Evolutionary conservation across 768 basidiomycete genomes (phyloP), one percentile per base, ranked within the genome.

Genomic region (Cyclocybe aegerita): DNA sequence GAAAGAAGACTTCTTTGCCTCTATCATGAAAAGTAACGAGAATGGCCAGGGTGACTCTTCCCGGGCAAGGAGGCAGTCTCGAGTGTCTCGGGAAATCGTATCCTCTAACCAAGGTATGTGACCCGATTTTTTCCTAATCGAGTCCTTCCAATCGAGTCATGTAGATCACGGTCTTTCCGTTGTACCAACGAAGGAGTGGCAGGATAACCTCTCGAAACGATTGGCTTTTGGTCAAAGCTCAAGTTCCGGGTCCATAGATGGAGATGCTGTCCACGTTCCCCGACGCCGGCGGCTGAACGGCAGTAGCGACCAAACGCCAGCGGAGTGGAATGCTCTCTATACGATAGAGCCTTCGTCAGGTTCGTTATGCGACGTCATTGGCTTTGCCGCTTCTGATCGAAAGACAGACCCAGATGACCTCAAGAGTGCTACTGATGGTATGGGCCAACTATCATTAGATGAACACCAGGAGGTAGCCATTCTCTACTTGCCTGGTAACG

Each of bases 1-100:
- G 2, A 88, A 88, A 58, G 87, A 89, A 63, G 86, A 88, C 60
- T 86, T 89, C 57, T 86, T 89, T 60, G 85, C 86, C 1, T 86
- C 86, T 8, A 82, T 89, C 41, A 72, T 88, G 43, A 77, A 75
- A 60, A 81, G 82, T 60, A 82, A 77, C 53, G 77, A 80, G 60
- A 62, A 66, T 29, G 69, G 68, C 11, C 70, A 68, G 45, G 70
- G 77, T 39, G 85, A 87, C 65, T 68, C 77, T 14, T 78, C 80
- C 33, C 76, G 85, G 50, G 79, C 85, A 7, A 78, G 85, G 37
- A 74, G 88, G 39, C 88, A 90, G 63, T 90, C 88, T 1, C 75
- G 88, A 49, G 75, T 90, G 44, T 87, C 88, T 9, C 78, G 88
- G 48, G 88, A 90, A 67, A 86, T 88, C 41, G 88, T 90, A 11